Percentiles rank a stretch among this genome's conserved stretches.
phyloP scores from a whole-genome alignment of 2,329 filamentous ascomycete genomes.

The Didymella lethalis region DNA sequence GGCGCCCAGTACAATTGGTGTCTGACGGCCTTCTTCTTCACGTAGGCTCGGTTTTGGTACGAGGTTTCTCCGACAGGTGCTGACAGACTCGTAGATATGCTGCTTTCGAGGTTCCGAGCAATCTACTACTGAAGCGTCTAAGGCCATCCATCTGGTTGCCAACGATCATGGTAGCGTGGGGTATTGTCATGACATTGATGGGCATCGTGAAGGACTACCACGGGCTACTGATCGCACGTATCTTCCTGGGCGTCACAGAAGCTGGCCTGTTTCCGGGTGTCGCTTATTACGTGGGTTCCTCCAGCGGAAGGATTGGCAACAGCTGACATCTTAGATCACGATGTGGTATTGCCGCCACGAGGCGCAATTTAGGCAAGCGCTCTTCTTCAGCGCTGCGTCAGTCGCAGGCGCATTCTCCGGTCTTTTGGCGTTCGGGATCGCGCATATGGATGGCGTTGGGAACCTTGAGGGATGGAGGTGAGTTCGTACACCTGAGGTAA shows the following conservation, averaged over 20 bases:
- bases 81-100: conserved; percentile 31
- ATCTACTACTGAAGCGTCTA: conserved; percentile 67
- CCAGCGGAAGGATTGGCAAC: neutral
- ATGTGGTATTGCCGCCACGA: conserved; percentile 71
- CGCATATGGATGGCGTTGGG: conserved; percentile 57
- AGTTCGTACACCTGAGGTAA: neutral
- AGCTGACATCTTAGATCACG: conserved; percentile 55
- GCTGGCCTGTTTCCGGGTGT: conserved; percentile 44
- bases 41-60: conserved; percentile 39
- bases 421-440: conserved; percentile 65
- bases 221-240: conserved; percentile 55
- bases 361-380: conserved; percentile 63
- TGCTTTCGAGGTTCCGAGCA: conserved; percentile 62
- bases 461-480: conserved; percentile 20
- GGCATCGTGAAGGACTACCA: conserved; percentile 57
- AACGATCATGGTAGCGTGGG: conserved; percentile 61
- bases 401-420: conserved; percentile 68
- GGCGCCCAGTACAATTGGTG: conserved; percentile 71
- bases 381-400: conserved; percentile 67
- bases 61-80: neutral
- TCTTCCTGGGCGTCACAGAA: conserved; percentile 55
- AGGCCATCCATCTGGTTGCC: conserved; percentile 56
- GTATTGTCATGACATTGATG: conserved; percentile 60
- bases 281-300: neutral
- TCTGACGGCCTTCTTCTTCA: conserved; percentile 70